Conservation (phyloP, 169 alveolate species). For the Plasmodium falciparum region DNA sequence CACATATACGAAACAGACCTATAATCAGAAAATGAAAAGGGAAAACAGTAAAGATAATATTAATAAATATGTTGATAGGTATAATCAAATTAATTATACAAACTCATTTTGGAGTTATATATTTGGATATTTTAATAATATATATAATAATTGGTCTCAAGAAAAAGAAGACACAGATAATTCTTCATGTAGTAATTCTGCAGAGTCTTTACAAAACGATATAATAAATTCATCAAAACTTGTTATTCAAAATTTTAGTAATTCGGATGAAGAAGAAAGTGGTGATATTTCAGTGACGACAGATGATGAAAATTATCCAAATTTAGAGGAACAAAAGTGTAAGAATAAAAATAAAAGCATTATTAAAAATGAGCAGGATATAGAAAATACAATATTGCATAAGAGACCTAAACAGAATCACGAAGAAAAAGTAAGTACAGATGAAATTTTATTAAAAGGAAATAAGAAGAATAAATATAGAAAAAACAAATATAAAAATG, state of each 20-base stretch:
- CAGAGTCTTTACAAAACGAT: constrained; percentile 6
- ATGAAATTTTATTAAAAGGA: background rate
- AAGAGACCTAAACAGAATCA: background rate
- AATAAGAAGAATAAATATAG: background rate
- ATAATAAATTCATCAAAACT: constrained; percentile 11
- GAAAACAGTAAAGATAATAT: background rate
- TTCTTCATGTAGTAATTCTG: background rate
- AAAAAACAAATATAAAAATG: background rate
- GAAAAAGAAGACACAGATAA: background rate
- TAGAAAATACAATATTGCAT: background rate
- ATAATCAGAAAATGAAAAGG: background rate
- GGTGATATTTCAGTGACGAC: background rate
- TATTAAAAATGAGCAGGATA: background rate
- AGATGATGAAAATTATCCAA: background rate
- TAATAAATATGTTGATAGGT: no score
- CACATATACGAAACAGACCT: background rate
- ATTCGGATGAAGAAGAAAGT: constrained; percentile 2
- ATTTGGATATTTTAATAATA: constrained; percentile 47
- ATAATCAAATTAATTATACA: background rate
- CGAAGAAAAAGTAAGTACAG: background rate
- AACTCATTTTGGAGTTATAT: constrained; percentile 39
- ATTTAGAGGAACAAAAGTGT: background rate
- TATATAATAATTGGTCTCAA: constrained; percentile 34
- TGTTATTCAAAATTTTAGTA: constrained; percentile 18
- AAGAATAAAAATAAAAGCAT: background rate